A percentile compares a stretch with the other conserved stretches of the same genome.
These are phyloP conservation scores for Hibiscus syriacus DNA, from an alignment of 345 rosid species.

Conservation along the genomic window DNA sequence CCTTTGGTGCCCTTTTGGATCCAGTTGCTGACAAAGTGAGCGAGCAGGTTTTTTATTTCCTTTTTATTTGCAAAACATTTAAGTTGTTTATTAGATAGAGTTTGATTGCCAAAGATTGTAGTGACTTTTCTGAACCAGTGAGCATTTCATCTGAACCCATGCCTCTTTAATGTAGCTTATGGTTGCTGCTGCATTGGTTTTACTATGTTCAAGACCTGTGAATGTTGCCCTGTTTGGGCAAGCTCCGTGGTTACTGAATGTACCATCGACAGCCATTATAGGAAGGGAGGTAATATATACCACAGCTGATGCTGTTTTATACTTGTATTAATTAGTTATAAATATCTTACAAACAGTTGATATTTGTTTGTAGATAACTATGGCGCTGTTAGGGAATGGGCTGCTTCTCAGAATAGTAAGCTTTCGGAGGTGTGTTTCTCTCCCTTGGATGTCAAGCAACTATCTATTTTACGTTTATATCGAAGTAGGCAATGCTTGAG, in stretches of 20 bases:
- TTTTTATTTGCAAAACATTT: background rate
- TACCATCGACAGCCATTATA: conserved; percentile 82
- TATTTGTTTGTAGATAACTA: conserved; percentile 61
- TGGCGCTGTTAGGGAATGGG: conserved; percentile 99
- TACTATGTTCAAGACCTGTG: conserved; percentile 74
- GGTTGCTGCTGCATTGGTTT: conserved; percentile 91
- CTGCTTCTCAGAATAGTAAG: conserved; percentile 81
- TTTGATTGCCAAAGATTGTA: background rate
- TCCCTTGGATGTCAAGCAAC: background rate
- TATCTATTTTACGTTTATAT: background rate
- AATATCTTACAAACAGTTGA: conserved; percentile 11
- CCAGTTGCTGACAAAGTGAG: conserved; percentile 96
- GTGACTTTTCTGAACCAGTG: background rate
- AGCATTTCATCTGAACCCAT: background rate
- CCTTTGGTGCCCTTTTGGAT: conserved; percentile 97
- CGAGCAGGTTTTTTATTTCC: background rate
- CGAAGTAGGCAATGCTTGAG: background rate
- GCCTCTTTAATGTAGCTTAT: conserved; percentile 58
- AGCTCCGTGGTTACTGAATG: conserved; percentile 73
- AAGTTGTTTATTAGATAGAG: background rate
- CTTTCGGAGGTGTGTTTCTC: conserved; percentile 64
- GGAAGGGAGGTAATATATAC: conserved; percentile 75
- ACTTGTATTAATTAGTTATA: background rate
- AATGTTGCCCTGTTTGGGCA: conserved; percentile 46
- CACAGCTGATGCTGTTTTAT: background rate